Conservation (phyloP, 768 basidiomycete species). For the Ephemerocybe angulata region DNA sequence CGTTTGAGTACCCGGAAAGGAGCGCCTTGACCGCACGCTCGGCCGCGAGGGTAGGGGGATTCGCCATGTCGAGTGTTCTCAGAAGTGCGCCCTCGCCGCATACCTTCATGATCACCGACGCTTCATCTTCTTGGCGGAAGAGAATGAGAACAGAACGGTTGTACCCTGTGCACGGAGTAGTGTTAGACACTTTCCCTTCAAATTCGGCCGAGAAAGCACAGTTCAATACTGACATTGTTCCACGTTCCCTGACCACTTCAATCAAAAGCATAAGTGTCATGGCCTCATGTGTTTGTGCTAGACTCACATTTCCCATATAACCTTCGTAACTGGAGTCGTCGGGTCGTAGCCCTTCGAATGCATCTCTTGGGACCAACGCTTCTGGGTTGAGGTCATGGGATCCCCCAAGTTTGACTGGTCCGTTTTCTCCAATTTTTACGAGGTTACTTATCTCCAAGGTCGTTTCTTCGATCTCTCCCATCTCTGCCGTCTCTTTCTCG, state of each 20-base stretch:
- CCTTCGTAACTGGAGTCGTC: constrained; percentile 37
- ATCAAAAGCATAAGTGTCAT: no score
- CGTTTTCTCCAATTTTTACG: constrained; percentile 29
- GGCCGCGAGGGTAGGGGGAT: no score
- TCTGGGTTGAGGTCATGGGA: constrained; percentile 19
- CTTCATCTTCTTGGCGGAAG: constrained; percentile 17
- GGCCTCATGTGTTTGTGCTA: no score
- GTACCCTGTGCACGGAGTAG: constrained; percentile 10
- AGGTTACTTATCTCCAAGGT: constrained; percentile 21
- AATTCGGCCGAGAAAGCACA: background rate
- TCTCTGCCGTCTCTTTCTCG: constrained; percentile 12
- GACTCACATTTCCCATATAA: constrained; percentile 37
- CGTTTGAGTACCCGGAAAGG: no score
- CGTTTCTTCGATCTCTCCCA: constrained; percentile 23
- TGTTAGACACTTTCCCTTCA: background rate
- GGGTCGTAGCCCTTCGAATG: constrained; percentile 30
- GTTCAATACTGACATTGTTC: background rate
- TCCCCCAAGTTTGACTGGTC: constrained; percentile 14
- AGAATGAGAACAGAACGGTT: constrained; percentile 29
- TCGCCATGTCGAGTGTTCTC: no score
- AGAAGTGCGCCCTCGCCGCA: no score
- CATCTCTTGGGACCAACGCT: constrained; percentile 29
- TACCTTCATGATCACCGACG: no score
- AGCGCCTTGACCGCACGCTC: no score
- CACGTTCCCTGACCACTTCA: no score